Conservation (phyloP, 2,329 filamentous ascomycete genomes). For the Alternaria postmessia region DNA sequence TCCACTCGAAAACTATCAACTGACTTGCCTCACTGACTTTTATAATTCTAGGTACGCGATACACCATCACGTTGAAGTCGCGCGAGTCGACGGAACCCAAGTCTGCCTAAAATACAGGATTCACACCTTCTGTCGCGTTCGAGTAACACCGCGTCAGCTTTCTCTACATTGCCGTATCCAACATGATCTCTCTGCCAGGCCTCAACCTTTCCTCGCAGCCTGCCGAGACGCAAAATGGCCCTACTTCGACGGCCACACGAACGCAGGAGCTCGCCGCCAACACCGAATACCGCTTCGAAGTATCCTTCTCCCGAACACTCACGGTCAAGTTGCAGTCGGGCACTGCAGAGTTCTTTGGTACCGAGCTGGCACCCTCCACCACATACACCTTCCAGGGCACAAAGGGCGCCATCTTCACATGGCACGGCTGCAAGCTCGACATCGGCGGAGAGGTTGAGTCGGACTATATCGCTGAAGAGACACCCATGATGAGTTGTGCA, state of each 20-base stretch:
- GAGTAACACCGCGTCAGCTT: not conserved
- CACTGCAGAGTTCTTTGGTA: slow-evolving; percentile 92
- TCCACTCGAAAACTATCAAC: not conserved
- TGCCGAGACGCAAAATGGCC: slow-evolving; percentile 32
- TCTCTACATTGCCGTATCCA: not conserved
- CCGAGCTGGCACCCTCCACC: slow-evolving; percentile 83
- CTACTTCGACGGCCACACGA: slow-evolving; percentile 39
- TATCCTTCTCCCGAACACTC: slow-evolving; percentile 45
- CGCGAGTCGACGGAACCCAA: not conserved
- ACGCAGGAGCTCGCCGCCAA: slow-evolving; percentile 55
- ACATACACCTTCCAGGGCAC: slow-evolving; percentile 81
- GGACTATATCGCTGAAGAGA: slow-evolving; percentile 79
- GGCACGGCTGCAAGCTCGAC: slow-evolving; percentile 88
- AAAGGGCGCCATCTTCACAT: slow-evolving; percentile 90
- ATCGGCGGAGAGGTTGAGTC: slow-evolving; percentile 73
- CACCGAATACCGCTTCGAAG: slow-evolving; percentile 57
- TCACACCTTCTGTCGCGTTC: not conserved
- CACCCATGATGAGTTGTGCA: slow-evolving; percentile 78
- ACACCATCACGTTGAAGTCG: not conserved
- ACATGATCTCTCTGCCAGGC: slow-evolving; percentile 56
- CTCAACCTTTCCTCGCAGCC: slow-evolving; percentile 53
- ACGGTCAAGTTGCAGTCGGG: slow-evolving; percentile 73
- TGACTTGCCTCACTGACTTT: not conserved
- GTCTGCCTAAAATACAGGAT: not conserved
- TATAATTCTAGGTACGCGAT: not conserved